These are phyloP conservation scores for Myrica gale DNA, from an alignment of 306 rosid species.

Conservation along the genomic window DNA sequence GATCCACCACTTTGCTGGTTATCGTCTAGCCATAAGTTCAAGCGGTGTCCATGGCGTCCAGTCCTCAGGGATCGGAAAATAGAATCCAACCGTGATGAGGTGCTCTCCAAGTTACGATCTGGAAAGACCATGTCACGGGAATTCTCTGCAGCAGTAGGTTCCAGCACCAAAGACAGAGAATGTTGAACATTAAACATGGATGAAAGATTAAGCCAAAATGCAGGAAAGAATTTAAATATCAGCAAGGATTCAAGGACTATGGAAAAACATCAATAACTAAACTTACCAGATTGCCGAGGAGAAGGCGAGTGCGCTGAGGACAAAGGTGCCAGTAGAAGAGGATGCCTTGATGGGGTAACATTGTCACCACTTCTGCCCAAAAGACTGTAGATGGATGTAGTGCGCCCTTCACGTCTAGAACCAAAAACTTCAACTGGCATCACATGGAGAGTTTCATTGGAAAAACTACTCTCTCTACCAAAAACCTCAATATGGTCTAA, in stretches of 20 bases:
- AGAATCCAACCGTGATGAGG: slow-evolving; percentile 67
- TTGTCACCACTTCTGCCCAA: slow-evolving; percentile 85
- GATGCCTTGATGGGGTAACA: slow-evolving; percentile 78
- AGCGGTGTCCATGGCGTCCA: slow-evolving; percentile 93
- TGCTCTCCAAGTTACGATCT: slow-evolving; percentile 64
- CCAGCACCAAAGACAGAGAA: slow-evolving; percentile 4
- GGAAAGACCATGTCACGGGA: slow-evolving; percentile 34
- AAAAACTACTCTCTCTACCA: slow-evolving; percentile 80
- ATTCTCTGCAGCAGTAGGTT: slow-evolving; percentile 41
- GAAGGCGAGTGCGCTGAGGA: slow-evolving; percentile 47
- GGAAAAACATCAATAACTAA: slow-evolving; percentile 13
- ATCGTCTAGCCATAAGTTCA: slow-evolving; percentile 80
- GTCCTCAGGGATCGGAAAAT: slow-evolving; percentile 82
- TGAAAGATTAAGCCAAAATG: not conserved
- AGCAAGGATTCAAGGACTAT: not conserved
- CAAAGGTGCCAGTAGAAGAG: slow-evolving; percentile 83
- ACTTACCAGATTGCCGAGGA: slow-evolving; percentile 58
- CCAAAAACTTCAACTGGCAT: slow-evolving; percentile 98
- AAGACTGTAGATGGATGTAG: slow-evolving; percentile 93
- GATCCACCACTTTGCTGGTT: slow-evolving; percentile 76
- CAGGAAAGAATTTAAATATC: not conserved
- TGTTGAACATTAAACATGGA: not conserved
- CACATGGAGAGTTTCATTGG: slow-evolving; percentile 83
- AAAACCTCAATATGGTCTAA: slow-evolving; percentile 93
- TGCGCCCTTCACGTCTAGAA: slow-evolving; percentile 91